phyloP scores from a whole-genome alignment of 2,329 filamentous ascomycete species.

The Fusarium sp. region DNA sequence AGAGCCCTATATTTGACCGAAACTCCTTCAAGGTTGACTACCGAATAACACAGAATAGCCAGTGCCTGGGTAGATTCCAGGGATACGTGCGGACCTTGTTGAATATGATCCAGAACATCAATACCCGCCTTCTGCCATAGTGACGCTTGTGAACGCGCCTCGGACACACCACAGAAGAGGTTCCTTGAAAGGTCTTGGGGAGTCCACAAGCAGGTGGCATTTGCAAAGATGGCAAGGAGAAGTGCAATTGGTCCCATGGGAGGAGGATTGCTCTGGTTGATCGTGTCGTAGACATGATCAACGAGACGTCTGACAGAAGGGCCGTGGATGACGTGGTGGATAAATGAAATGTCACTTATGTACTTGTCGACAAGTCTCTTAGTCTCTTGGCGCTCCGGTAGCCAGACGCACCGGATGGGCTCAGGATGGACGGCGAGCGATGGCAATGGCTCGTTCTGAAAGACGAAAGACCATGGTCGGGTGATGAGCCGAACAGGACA shows the following conservation, averaged over 20 bases:
- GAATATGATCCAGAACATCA: neutral
- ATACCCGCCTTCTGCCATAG: slow-evolving; percentile 44
- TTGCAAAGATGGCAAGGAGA: neutral
- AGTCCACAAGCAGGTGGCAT: slow-evolving; percentile 27
- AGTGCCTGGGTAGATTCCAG: neutral
- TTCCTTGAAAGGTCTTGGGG: slow-evolving; percentile 35
- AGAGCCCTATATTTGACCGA: neutral
- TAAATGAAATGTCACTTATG: slow-evolving; percentile 39
- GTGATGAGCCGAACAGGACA: neutral
- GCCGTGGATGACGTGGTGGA: slow-evolving; percentile 42
- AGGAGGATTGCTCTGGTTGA: neutral
- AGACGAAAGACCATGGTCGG: neutral
- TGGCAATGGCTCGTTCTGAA: neutral
- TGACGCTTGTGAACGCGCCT: slow-evolving; percentile 39
- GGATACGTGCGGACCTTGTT: neutral
- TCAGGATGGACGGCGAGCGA: neutral
- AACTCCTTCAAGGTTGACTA: neutral
- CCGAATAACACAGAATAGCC: neutral
- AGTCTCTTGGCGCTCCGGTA: slow-evolving; percentile 43
- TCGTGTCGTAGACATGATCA: slow-evolving; percentile 26
- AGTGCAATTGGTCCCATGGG: neutral
- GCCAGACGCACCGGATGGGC: slow-evolving; percentile 36
- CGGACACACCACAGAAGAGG: slow-evolving; percentile 34
- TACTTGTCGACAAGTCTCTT: slow-evolving; percentile 42
- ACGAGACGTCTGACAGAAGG: slow-evolving; percentile 38